A percentile compares a stretch with the other conserved stretches of the same genome.
Evolutionary conservation across 116 monocot genomes (phyloP).

Genomic region (Cymodocea nodosa): DNA sequence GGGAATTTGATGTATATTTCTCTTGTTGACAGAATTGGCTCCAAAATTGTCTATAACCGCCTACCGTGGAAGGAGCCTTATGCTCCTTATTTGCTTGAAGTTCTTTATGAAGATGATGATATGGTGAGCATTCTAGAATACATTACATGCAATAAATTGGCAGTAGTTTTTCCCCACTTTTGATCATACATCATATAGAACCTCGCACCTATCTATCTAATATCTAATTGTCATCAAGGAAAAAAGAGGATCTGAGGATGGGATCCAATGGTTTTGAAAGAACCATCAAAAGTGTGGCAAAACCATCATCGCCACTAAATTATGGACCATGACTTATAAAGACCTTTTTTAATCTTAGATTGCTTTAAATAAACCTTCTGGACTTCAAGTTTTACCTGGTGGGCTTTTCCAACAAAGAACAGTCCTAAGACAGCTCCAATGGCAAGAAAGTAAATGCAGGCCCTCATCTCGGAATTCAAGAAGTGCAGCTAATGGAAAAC

Average conservation of each 20-base stretch:
- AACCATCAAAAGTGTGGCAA: too few relatives aligned
- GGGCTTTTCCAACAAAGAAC: constrained; percentile 97
- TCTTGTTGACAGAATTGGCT: constrained; percentile 36
- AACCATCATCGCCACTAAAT: background rate
- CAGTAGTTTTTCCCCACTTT: background rate
- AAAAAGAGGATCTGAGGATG: too few relatives aligned
- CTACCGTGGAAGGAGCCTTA: constrained; percentile 71
- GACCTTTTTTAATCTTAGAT: constrained; percentile 25
- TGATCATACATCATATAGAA: background rate
- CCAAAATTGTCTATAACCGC: constrained; percentile 68
- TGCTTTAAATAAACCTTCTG: constrained; percentile 90
- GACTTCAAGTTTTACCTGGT: constrained; percentile 94
- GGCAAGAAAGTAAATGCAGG: constrained; percentile 27
- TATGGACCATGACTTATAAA: background rate
- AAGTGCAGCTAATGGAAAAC: constrained; percentile 4
- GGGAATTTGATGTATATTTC: background rate
- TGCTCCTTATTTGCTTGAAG: constrained; percentile 50
- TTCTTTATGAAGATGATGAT: constrained; percentile 89
- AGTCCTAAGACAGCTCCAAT: constrained; percentile 77
- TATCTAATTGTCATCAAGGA: too few relatives aligned
- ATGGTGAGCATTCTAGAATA: constrained; percentile 25
- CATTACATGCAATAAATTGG: background rate
- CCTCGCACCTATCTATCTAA: too few relatives aligned
- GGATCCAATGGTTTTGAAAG: too few relatives aligned
- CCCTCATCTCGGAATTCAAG: constrained; percentile 9